Base-by-base conservation (phyloP, 768 basidiomycete species). In the Hysterangium stoloniferum region DNA sequence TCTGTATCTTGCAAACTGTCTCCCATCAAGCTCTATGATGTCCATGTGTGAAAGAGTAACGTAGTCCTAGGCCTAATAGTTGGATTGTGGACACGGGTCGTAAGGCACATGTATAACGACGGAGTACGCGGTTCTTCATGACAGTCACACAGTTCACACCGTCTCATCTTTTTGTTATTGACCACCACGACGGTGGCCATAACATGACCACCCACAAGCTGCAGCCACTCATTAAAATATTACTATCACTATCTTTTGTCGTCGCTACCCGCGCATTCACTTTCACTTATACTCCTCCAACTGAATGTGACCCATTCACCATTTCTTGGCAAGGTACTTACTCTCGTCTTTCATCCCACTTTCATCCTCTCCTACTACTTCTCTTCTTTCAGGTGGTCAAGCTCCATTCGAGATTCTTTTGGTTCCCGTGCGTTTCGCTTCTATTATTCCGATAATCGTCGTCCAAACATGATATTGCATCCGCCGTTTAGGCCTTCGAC, bases 261-360 rank as follows among this genome's bases (percentile, higher is more conserved):
- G 67, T 51, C 9, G 48, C 42, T 15, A 59, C 67, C 24, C 72
- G 71, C 60, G 76, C 72, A 20, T 82, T 85, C 69, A 61, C 68
- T 54, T 73, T 79, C 59, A 64, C 67, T 27, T 53, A 63, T 24
- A 61, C 63, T 7, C 47, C 65, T 8, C 74, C 81, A 4, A 71
- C 79, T 0, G 66, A 80, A 61, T 89, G 86, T 60, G 84, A 78
- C 55, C 62, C 75, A 59, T 64, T 86, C n/a, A 59, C 64, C 38
- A 57, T 89, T 45, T 68, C 73, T 28, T 86, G 84, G 84, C 66
- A 69, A 51, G 84, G 86, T 82, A 58, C 59, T 70, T 52, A 22
- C 32, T 35, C 19, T 31, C n/a, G n/a, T n/a, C n/a, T n/a, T n/a
- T n/a, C n/a, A n/a, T n/a, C n/a, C n/a, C n/a, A n/a, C n/a, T n/a